Conservation (phyloP, 1,284 basidiomycete genomes). For the Pascua sp. region DNA sequence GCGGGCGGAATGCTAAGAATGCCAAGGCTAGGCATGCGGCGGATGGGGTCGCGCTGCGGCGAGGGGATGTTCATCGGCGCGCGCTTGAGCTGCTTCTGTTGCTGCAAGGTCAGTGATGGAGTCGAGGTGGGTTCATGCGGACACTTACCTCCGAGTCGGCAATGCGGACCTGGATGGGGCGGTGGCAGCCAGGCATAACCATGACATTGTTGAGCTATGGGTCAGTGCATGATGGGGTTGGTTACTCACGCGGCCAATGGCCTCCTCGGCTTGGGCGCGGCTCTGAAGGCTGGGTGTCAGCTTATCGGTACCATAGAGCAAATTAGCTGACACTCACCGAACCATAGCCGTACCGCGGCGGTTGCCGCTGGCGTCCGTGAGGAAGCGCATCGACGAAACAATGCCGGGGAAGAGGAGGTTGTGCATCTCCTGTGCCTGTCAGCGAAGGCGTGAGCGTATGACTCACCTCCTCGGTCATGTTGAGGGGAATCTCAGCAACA, state of each 20-base stretch:
- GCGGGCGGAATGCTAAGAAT: neutral
- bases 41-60: neutral
- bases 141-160: conserved; percentile 39
- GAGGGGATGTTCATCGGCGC: neutral
- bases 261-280: conserved; percentile 35
- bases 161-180: conserved; percentile 34
- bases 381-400: conserved; percentile 32
- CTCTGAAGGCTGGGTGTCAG: conserved; percentile 17
- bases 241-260: conserved; percentile 26
- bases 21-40: neutral
- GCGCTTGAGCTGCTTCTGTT: conserved; percentile 30
- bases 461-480: conserved; percentile 28
- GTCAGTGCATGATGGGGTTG: neutral
- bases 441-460: neutral
- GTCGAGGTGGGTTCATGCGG: neutral
- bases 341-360: conserved; percentile 37
- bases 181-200: conserved; percentile 23
- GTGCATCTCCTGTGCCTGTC: conserved; percentile 25
- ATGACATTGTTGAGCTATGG: conserved; percentile 29
- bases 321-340: conserved; percentile 20
- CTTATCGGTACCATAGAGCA: no score
- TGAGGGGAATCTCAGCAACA: conserved; percentile 34
- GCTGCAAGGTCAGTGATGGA: conserved; percentile 9
- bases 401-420: conserved; percentile 25
- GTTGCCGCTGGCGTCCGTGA: conserved; percentile 30